These are phyloP conservation scores for Candida loeiensis DNA, from an alignment of 805 yeast species.

Conservation along the genomic window DNA sequence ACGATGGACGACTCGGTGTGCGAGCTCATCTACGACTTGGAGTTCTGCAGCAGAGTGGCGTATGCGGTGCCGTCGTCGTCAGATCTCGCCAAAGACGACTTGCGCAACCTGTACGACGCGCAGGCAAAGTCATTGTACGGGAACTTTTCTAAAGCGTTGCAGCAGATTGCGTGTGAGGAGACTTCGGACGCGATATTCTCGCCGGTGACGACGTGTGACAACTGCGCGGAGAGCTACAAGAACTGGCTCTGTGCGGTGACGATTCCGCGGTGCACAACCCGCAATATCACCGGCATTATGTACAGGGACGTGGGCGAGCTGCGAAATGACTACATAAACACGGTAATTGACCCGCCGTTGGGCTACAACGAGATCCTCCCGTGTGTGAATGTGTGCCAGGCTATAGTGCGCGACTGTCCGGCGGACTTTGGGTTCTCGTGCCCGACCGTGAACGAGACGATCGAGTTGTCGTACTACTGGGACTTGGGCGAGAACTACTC, in stretches of 20 bases:
- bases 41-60: slow-evolving; percentile 78
- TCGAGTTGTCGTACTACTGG: slow-evolving; percentile 44
- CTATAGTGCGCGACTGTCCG: slow-evolving; percentile 82
- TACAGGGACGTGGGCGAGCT: slow-evolving; percentile 47
- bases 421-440: slow-evolving; percentile 70
- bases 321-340: slow-evolving; percentile 58
- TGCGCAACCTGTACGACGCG: slow-evolving; percentile 52
- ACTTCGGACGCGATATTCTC: slow-evolving; percentile 66
- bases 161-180: slow-evolving; percentile 72
- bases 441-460: slow-evolving; percentile 45
- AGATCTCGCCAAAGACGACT: slow-evolving; percentile 13
- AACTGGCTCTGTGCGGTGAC: slow-evolving; percentile 88
- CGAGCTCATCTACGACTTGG: slow-evolving; percentile 66
- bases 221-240: slow-evolving; percentile 69
- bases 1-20: slow-evolving; percentile 58
- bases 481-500: slow-evolving; percentile 23
- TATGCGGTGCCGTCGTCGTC: slow-evolving; percentile 71
- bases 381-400: slow-evolving; percentile 75
- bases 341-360: slow-evolving; percentile 48
- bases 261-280: slow-evolving; percentile 79
- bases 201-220: slow-evolving; percentile 66
- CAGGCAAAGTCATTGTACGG: slow-evolving; percentile 53
- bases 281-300: slow-evolving; percentile 41
- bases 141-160: slow-evolving; percentile 73
- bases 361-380: slow-evolving; percentile 80